These are phyloP conservation scores for Kwoniella newhampshirensis DNA, from an alignment of 768 basidiomycete species.

Conservation along the genomic window DNA sequence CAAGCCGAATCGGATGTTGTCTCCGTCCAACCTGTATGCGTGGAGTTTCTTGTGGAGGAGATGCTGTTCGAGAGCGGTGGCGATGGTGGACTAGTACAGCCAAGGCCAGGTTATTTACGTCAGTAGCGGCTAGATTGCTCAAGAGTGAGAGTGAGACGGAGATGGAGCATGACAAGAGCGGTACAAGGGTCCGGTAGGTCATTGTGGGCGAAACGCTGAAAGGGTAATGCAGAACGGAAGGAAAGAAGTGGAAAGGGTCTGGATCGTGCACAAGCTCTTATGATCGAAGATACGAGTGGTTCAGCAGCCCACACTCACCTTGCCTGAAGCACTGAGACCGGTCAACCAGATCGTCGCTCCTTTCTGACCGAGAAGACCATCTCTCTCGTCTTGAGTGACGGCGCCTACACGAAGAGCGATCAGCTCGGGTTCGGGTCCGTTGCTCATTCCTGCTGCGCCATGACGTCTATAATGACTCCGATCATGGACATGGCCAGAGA, in stretches of 20 bases:
- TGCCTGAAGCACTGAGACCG: constrained; percentile 90
- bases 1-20: constrained; percentile 83
- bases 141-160: not conserved
- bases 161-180: not conserved
- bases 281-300: no score
- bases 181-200: not conserved
- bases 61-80: constrained; percentile 93
- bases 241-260: no score
- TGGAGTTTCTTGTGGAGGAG: constrained; percentile 82
- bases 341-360: constrained; percentile 96
- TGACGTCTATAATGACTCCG: no score
- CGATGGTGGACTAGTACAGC: constrained; percentile 86
- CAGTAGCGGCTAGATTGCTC: not conserved
- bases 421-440: not conserved
- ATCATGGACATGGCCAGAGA: no score
- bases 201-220: no score
- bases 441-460: no score
- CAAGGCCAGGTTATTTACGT: no score
- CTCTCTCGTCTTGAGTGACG: constrained; percentile 68
- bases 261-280: no score
- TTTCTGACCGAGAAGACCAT: constrained; percentile 67
- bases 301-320: constrained; percentile 59
- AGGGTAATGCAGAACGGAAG: no score
- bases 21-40: constrained; percentile 90
- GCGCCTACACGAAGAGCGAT: constrained; percentile 60